Conservation (phyloP, 306 rosid species). For the Sicyos baderoa region DNA sequence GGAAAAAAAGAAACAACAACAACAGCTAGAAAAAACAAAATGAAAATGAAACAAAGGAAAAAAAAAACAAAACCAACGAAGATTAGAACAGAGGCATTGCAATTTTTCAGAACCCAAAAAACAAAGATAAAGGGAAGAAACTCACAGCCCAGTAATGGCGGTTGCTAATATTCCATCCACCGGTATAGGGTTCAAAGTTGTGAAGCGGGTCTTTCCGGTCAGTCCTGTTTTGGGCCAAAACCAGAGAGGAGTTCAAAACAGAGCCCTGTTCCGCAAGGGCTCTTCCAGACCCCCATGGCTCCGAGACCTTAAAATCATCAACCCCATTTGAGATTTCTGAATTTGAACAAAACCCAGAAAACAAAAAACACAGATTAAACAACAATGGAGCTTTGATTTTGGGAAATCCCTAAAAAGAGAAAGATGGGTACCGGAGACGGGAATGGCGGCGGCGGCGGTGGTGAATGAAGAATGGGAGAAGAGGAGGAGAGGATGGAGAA, state of each 20-base stretch:
- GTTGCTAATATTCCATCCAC: constrained; percentile 75
- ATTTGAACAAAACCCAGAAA: neutral
- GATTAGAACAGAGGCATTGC: neutral
- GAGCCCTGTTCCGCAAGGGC: too few relatives aligned
- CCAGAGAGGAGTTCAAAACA: constrained; percentile 44
- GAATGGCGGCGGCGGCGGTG: constrained; percentile 18
- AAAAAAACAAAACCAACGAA: too few relatives aligned
- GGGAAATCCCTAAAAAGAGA: neutral
- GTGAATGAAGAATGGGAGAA: constrained; percentile 18
- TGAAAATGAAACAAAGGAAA: neutral
- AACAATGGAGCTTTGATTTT: neutral
- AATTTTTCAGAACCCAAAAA: too few relatives aligned
- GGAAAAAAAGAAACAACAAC: too few relatives aligned
- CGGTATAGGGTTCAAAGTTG: constrained; percentile 37
- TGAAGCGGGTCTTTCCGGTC: constrained; percentile 43
- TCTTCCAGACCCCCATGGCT: too few relatives aligned
- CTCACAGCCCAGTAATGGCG: constrained; percentile 47
- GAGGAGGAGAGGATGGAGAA: constrained; percentile 10
- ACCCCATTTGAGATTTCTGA: too few relatives aligned
- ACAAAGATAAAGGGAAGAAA: constrained; percentile 22
- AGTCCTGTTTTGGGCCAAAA: constrained; percentile 52
- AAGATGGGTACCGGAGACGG: neutral
- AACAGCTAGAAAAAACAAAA: too few relatives aligned
- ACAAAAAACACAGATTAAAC: neutral
- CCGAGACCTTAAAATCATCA: too few relatives aligned